Evolutionary conservation across 257 asterid genomes (phyloP).

Genomic region (Fraxinus cuspidata): DNA sequence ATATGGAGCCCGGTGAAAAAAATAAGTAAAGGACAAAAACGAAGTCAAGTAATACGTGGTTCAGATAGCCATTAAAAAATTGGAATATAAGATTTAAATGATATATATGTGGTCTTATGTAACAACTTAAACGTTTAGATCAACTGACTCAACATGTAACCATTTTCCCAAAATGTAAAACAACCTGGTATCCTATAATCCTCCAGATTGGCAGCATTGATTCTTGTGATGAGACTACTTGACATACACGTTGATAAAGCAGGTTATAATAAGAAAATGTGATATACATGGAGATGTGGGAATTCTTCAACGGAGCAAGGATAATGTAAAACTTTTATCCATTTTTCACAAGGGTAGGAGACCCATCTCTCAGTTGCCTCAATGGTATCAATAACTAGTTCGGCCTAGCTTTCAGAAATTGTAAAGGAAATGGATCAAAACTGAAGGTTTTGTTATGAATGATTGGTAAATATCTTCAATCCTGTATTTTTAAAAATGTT

Average conservation of each 20-base stretch:
- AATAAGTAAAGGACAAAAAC: conserved; percentile 12
- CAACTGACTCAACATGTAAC: neutral
- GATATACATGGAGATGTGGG: conserved; percentile 12
- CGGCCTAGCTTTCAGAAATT: neutral
- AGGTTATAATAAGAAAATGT: neutral
- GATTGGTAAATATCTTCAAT: neutral
- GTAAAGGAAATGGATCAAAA: neutral
- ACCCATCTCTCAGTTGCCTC: neutral
- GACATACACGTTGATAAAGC: neutral
- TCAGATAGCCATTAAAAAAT: conserved; percentile 15
- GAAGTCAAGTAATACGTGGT: conserved; percentile 2
- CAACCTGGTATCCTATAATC: conserved; percentile 1
- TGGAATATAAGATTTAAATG: neutral
- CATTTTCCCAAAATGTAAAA: neutral
- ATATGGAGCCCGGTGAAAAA: conserved; percentile 22
- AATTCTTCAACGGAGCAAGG: neutral
- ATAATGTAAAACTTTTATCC: neutral
- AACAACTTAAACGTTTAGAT: neutral
- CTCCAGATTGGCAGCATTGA: neutral
- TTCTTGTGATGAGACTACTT: neutral
- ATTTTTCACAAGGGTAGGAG: neutral
- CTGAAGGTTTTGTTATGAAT: neutral
- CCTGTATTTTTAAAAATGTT: neutral
- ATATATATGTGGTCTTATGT: neutral
- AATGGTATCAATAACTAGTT: neutral